Evolutionary conservation across 139 green algal genomes (phyloP).

Genomic region (Microglena sp.): DNA sequence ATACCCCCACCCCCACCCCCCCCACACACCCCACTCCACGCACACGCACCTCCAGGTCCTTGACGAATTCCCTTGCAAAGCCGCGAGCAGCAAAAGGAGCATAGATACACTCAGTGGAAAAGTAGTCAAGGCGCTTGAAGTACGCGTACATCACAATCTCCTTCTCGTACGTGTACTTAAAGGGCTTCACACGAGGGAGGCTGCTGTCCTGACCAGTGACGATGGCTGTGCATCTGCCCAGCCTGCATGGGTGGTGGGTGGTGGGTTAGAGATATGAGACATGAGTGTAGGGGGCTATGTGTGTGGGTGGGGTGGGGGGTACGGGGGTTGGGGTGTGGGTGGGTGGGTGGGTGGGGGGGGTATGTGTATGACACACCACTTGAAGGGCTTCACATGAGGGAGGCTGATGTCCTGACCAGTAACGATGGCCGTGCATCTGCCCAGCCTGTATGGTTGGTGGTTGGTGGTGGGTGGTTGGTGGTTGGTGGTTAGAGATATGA

Average conservation of each 20-base stretch:
- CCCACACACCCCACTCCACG: no score
- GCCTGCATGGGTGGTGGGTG: no score
- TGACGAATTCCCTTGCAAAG: constrained; percentile 87
- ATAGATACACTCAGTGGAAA: constrained; percentile 94
- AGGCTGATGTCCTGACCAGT: no score
- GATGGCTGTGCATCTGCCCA: constrained; percentile 69
- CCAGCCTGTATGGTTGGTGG: neutral
- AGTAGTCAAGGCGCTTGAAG: constrained; percentile 97
- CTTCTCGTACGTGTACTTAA: constrained; percentile 78
- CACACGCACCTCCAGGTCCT: constrained; percentile 77
- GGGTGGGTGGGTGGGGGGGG: neutral
- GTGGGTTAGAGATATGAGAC: no score
- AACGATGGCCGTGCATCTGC: neutral
- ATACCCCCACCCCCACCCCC: no score
- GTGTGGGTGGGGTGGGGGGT: neutral
- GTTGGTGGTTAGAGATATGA: no score
- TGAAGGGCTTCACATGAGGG: no score
- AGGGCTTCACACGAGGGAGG: constrained; percentile 91
- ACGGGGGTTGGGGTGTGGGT: neutral
- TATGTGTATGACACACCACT: no score
- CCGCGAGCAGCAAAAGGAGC: constrained; percentile 86
- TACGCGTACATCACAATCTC: constrained; percentile 99
- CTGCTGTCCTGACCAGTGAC: constrained; percentile 70
- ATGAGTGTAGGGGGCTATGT: neutral
- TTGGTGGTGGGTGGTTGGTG: neutral